Base-by-base conservation (phyloP, 345 rosid species). In the Lumnitzera littorea region DNA sequence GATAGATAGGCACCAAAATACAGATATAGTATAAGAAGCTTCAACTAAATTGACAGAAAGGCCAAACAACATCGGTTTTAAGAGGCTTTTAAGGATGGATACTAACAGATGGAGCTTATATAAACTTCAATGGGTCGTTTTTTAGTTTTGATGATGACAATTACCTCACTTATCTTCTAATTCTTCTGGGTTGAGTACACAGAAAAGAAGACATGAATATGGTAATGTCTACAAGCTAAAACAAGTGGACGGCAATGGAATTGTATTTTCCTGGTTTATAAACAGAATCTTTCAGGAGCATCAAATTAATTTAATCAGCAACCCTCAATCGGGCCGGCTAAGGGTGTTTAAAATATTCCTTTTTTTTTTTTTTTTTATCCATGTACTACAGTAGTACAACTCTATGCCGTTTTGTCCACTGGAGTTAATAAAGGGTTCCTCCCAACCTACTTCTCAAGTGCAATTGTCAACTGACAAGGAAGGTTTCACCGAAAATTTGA, bases 301-400 rank as follows among this genome's bases (percentile, higher is more conserved):
- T 53, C 63, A 25, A 47, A 63, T 53, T 66, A 61, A 17, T 64
- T 61, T 66, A 69, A 55, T 11, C 48, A 48, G 57, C 15, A 24
- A 67, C 41, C 13, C 6, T 53, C 69, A 41, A 57, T 61, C 53
- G 56, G 58, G 79, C 69, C 71, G 79, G 78, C 74, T 74, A 56
- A 53, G 20, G 65, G 64, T 62, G 63, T 43, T 47, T n/a, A 64
- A 16, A 56, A 56, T 48, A 0, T 31, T 12, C 15, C 11, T 31
- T 31, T n/a, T 10, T 31, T 31, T 31, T 31, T 31, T 20, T 16
- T 24, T 15, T 27, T 27, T 27, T 27, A 20, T 1, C 31, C 31
- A 3, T 9, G 43, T 36, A 36, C 7, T 9, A 36, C 7, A 36
- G 9, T 36, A 36, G 43, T 6, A 36, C 11, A 36, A 36, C 11